Percentiles rank a stretch among this genome's conserved stretches.
Evolutionary conservation across 208 protist genomes (phyloP).

Genomic region (Trypanosoma platydactyli): DNA sequence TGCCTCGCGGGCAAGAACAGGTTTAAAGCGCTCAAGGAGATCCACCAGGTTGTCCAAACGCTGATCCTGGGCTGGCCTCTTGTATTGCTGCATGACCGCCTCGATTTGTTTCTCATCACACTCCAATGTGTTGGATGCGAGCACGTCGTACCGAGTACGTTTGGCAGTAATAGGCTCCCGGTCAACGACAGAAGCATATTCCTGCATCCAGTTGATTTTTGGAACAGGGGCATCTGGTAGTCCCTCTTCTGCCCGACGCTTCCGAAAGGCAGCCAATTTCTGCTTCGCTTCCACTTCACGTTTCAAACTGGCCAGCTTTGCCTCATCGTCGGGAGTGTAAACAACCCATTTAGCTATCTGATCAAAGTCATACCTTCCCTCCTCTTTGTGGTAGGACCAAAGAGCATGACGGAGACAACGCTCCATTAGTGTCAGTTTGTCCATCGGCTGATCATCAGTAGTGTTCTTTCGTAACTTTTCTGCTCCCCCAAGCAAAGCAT

Average conservation of each 20-base stretch:
- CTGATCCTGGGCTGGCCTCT: conserved; percentile 80
- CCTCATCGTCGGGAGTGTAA: conserved; percentile 89
- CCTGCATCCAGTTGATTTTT: conserved; percentile 73
- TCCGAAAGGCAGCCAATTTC: conserved; percentile 75
- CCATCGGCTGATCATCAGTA: conserved; percentile 88
- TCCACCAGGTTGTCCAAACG: conserved; percentile 86
- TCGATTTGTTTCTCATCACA: conserved; percentile 86
- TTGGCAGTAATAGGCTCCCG: conserved; percentile 90
- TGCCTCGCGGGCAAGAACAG: conserved; percentile 90
- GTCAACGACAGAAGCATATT: conserved; percentile 78
- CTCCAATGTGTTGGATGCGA: conserved; percentile 76
- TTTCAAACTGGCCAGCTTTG: conserved; percentile 70
- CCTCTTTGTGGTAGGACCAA: conserved; percentile 91
- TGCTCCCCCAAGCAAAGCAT: conserved; percentile 81
- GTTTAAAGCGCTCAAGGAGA: conserved; percentile 91
- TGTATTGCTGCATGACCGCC: conserved; percentile 85
- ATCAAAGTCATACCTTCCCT: conserved; percentile 83
- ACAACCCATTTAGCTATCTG: conserved; percentile 91
- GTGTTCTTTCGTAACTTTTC: conserved; percentile 68
- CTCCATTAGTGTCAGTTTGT: conserved; percentile 90
- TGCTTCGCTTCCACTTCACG: conserved; percentile 75
- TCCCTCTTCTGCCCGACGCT: conserved; percentile 60
- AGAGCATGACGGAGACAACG: conserved; percentile 90
- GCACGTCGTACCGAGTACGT: conserved; percentile 83
- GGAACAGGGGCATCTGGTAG: conserved; percentile 61